Percentiles rank a stretch among this genome's conserved stretches.
These are phyloP conservation scores for Wickerhamiella galacta DNA, from an alignment of 805 yeast genomes.

Conservation along the genomic window DNA sequence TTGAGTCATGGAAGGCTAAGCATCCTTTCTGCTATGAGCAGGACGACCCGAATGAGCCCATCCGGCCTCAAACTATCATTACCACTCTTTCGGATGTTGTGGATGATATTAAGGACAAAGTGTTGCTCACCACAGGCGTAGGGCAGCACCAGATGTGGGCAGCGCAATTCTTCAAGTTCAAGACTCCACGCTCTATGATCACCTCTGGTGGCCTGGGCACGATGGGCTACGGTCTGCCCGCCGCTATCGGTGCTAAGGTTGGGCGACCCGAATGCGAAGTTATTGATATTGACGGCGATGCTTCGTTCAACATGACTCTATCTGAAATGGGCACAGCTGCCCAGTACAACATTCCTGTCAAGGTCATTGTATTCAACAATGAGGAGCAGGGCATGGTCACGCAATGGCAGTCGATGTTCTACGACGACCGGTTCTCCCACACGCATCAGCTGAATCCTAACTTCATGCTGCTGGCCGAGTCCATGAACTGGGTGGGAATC, in stretches of 20 bases:
- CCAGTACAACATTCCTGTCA: constrained; percentile 82
- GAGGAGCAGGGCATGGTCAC: constrained; percentile 99
- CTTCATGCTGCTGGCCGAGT: constrained; percentile 80
- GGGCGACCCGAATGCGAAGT: constrained; percentile 90
- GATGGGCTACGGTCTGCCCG: constrained; percentile 95
- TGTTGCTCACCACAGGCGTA: constrained; percentile 90
- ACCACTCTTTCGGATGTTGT: constrained; percentile 62
- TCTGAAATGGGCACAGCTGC: constrained; percentile 88
- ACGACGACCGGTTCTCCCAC: constrained; percentile 94
- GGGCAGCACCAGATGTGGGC: constrained; percentile 99
- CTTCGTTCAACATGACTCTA: constrained; percentile 96
- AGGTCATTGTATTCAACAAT: constrained; percentile 76
- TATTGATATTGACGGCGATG: constrained; percentile 96
- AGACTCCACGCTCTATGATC: constrained; percentile 76
- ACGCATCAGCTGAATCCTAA: constrained; percentile 94
- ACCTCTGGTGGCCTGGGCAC: constrained; percentile 99
- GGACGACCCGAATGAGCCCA: constrained; percentile 42
- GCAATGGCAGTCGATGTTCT: constrained; percentile 96
- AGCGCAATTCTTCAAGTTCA: constrained; percentile 94
- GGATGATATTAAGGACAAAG: constrained; percentile 45
- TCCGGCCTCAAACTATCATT: constrained; percentile 89
- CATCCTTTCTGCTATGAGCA: constrained; percentile 71
- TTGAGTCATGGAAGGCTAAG: constrained; percentile 67
- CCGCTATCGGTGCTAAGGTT: constrained; percentile 96
- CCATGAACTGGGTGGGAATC: constrained; percentile 82